Percentiles rank a stretch among this genome's conserved stretches.
phyloP scores from a whole-genome alignment of 768 basidiomycete species.

The Suillus placidus region DNA sequence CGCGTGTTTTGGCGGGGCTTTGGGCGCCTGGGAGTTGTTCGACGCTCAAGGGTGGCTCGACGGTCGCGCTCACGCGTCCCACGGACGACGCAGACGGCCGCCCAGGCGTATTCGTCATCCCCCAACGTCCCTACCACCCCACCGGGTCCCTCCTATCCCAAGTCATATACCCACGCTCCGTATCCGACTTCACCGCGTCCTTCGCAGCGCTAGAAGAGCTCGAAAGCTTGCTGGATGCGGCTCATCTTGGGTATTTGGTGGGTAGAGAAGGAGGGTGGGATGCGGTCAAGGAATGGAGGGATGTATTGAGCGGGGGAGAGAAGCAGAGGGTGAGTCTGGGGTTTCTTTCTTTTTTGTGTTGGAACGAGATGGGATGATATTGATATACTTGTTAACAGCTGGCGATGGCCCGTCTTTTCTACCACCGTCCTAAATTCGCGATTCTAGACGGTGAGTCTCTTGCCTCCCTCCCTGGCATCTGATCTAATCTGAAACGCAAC shows the following conservation, averaged over 20 bases:
- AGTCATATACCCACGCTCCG: conserved; percentile 63
- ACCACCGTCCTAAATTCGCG: conserved; percentile 81
- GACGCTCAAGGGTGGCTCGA: not conserved
- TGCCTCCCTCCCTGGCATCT: conserved; percentile 43
- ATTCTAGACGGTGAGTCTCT: conserved; percentile 56
- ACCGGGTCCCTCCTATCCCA: conserved; percentile 88
- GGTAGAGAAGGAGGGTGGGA: conserved; percentile 88
- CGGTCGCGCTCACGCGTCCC: conserved; percentile 15
- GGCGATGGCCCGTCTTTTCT: conserved; percentile 92
- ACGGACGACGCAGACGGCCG: conserved; percentile 40
- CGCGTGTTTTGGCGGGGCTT: conserved; percentile 84
- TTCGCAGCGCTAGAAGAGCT: conserved; percentile 65
- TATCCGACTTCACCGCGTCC: not conserved
- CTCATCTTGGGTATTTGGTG: conserved; percentile 83
- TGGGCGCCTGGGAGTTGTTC: conserved; percentile 67
- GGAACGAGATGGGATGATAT: not conserved
- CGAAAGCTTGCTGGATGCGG: conserved; percentile 75
- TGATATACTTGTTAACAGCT: conserved; percentile 48
- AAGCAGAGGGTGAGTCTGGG: conserved; percentile 74
- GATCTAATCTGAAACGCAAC: conserved; percentile 34
- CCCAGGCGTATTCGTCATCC: conserved; percentile 77
- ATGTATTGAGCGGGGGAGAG: conserved; percentile 95
- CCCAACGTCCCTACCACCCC: conserved; percentile 93
- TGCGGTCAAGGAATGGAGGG: conserved; percentile 93
- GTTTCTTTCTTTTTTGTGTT: not conserved